phyloP scores from a whole-genome alignment of 768 basidiomycete genomes.

The Tylopilus felleus region DNA sequence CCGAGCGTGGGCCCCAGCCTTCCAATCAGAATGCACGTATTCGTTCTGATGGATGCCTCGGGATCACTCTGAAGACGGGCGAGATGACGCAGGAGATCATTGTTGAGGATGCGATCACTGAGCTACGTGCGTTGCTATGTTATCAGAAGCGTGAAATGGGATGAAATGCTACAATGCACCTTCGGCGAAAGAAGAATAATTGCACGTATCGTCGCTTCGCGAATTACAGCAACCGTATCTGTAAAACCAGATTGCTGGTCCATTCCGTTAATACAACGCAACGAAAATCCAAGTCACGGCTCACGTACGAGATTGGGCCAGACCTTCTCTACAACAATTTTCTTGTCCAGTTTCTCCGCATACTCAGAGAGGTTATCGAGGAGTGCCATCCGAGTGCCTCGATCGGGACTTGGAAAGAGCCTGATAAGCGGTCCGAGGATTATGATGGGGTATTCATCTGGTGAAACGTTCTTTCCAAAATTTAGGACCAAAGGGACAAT shows the following conservation, averaged over 20 bases:
- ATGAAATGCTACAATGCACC: conserved; percentile 36
- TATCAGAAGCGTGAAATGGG: background rate
- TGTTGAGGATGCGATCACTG: conserved; percentile 89
- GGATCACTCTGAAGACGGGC: conserved; percentile 91
- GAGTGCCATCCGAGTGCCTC: conserved; percentile 91
- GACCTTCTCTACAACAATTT: conserved; percentile 79
- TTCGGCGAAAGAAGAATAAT: conserved; percentile 83
- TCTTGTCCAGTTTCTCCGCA: conserved; percentile 83
- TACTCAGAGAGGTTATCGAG: conserved; percentile 84
- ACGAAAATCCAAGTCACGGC: background rate
- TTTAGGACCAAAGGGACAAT: conserved; percentile 84
- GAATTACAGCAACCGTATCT: conserved; percentile 90
- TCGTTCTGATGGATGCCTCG: conserved; percentile 94
- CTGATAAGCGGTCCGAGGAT: conserved; percentile 80
- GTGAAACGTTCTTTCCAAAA: conserved; percentile 67
- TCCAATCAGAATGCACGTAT: conserved; percentile 94
- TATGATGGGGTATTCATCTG: conserved; percentile 63
- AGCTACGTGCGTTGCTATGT: conserved; percentile 45
- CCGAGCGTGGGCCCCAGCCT: conserved; percentile 83
- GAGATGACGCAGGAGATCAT: conserved; percentile 88
- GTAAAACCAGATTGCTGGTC: conserved; percentile 89
- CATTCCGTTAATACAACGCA: background rate
- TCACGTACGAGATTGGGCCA: conserved; percentile 84
- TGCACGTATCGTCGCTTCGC: conserved; percentile 91
- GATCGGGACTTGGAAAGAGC: conserved; percentile 84